Evolutionary conservation across 2,329 filamentous ascomycete species (phyloP).

Genomic region (Atkinsonella hypoxylon): DNA sequence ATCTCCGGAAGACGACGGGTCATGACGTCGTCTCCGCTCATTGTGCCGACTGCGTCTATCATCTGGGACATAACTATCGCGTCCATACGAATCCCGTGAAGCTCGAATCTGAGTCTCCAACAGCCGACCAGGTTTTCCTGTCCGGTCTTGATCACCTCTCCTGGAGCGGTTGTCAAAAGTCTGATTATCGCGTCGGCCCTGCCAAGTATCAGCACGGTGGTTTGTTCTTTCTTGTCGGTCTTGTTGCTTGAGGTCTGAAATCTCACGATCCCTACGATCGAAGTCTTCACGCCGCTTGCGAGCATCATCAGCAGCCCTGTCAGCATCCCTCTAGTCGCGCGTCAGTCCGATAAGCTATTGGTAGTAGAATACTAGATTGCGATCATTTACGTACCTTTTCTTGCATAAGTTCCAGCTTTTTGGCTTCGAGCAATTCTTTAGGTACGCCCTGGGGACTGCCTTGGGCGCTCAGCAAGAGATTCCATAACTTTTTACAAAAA

Average conservation of each 20-base stretch:
- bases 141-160: conserved; percentile 30
- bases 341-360: conserved; percentile 1
- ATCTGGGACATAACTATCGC: conserved; percentile 43
- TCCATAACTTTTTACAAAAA: conserved; percentile 94
- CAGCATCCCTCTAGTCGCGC: conserved; percentile 57
- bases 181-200: conserved; percentile 40
- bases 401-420: conserved; percentile 88
- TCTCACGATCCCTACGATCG: conserved; percentile 57
- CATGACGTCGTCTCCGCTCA: conserved; percentile 12
- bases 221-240: conserved; percentile 45
- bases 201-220: conserved; percentile 41
- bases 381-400: conserved; percentile 59
- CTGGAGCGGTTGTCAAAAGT: conserved; percentile 31
- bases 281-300: conserved; percentile 60
- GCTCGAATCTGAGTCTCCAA: conserved; percentile 32
- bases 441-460: conserved; percentile 80
- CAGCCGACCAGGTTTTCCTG: conserved; percentile 34
- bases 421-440: conserved; percentile 87
- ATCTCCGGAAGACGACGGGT: conserved; percentile 23
- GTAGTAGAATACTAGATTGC: not conserved
- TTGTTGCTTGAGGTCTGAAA: conserved; percentile 54
- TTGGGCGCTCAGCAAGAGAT: conserved; percentile 81
- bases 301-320: conserved; percentile 66
- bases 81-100: conserved; percentile 30
- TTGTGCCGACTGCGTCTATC: conserved; percentile 31